A percentile compares a stretch with the other conserved stretches of the same genome.
Conservation (phyloP, 1,139 yeast genomes). For the Pichia norvegensis region DNA sequence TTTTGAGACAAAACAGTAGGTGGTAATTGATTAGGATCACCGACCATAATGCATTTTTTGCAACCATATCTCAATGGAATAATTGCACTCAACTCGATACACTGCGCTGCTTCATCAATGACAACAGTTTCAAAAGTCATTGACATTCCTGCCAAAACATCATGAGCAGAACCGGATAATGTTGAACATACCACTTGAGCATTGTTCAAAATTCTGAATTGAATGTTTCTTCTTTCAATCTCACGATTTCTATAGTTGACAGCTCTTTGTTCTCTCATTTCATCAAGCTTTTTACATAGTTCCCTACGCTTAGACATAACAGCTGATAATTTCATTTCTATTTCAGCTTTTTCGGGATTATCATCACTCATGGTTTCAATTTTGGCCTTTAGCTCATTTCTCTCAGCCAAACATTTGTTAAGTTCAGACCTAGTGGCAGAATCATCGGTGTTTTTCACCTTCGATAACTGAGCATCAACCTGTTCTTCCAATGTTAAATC, state of each 20-base stretch:
- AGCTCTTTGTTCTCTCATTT: slow-evolving; percentile 64
- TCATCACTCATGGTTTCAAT: slow-evolving; percentile 24
- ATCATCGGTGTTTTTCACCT: slow-evolving; percentile 33
- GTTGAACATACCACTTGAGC: slow-evolving; percentile 92
- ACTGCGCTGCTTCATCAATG: slow-evolving; percentile 97
- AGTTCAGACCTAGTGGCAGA: slow-evolving; percentile 41
- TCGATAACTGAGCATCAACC: slow-evolving; percentile 56
- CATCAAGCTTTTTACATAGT: slow-evolving; percentile 67
- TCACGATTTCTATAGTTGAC: slow-evolving; percentile 70
- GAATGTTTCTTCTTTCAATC: slow-evolving; percentile 66
- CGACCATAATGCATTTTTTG: slow-evolving; percentile 89
- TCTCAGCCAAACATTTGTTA: slow-evolving; percentile 41
- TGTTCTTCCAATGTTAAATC: slow-evolving; percentile 83
- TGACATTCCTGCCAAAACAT: slow-evolving; percentile 64
- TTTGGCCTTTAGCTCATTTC: slow-evolving; percentile 41
- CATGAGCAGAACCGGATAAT: slow-evolving; percentile 91
- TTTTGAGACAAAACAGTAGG: slow-evolving; percentile 95
- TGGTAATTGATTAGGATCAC: slow-evolving; percentile 97
- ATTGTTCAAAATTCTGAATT: slow-evolving; percentile 60
- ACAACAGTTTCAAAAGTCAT: slow-evolving; percentile 87
- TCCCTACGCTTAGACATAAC: slow-evolving; percentile 56
- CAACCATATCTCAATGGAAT: slow-evolving; percentile 94
- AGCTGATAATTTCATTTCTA: slow-evolving; percentile 46
- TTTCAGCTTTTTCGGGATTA: slow-evolving; percentile 34
- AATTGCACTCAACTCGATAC: slow-evolving; percentile 86